phyloP scores from a whole-genome alignment of 345 rosid genomes.

The Eucalyptus guilfoylei region DNA sequence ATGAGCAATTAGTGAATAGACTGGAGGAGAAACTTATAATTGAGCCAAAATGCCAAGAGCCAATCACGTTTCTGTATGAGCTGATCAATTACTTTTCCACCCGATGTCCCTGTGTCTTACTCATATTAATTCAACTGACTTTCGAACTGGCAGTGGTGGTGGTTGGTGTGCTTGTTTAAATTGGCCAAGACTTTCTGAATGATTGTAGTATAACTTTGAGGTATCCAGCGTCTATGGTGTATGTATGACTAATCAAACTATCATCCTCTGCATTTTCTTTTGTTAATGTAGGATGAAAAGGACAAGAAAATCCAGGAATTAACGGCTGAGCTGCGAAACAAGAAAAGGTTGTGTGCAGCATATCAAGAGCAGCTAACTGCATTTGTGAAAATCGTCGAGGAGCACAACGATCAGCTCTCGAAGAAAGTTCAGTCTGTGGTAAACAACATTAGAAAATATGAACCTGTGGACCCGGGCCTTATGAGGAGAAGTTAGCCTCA shows the following conservation, averaged over 20 bases:
- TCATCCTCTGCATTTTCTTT: background rate
- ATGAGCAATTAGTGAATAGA: background rate
- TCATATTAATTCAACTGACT: background rate
- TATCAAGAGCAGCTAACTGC: constrained; percentile 13
- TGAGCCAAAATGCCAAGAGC: background rate
- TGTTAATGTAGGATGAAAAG: constrained; percentile 8
- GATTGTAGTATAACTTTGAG: background rate
- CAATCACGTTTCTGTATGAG: background rate
- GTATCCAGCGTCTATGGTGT: background rate
- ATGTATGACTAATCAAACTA: background rate
- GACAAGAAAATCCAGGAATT: constrained; percentile 17
- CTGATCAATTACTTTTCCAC: background rate
- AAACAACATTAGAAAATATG: constrained; percentile 18
- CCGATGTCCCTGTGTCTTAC: background rate
- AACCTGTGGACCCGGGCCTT: constrained; percentile 1
- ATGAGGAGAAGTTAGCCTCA: background rate
- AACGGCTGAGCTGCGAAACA: constrained; percentile 7
- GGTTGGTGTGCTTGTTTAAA: background rate
- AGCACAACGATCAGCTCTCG: constrained; percentile 7
- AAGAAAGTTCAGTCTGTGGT: constrained; percentile 7
- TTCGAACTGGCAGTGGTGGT: background rate
- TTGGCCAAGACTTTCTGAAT: background rate
- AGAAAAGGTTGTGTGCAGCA: constrained; percentile 8
- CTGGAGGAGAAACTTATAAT: background rate
- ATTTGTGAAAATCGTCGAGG: constrained; percentile 11